A percentile compares a stretch with the other conserved stretches of the same genome.
These are phyloP conservation scores for Aspergillus sclerotioniger DNA, from an alignment of 495 filamentous ascomycete species.

Conservation along the genomic window DNA sequence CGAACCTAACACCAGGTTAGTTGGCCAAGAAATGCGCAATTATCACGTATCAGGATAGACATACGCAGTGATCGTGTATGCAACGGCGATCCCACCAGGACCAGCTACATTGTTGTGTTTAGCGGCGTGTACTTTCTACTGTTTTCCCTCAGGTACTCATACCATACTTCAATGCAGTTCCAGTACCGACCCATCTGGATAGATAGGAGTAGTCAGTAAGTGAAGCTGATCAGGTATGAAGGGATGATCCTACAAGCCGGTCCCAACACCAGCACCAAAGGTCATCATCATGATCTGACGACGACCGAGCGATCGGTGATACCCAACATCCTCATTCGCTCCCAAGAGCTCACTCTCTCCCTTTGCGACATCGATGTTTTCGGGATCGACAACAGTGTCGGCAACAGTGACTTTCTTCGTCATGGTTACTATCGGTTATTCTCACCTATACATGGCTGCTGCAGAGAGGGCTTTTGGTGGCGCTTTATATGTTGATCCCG, in stretches of 20 bases:
- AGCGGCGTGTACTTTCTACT: not conserved
- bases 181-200: slow-evolving; percentile 25
- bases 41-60: not conserved
- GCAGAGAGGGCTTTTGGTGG: too few species aligned
- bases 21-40: not conserved
- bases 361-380: not conserved
- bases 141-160: not conserved
- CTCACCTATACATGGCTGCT: not conserved
- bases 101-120: slow-evolving; percentile 19
- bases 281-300: slow-evolving; percentile 37
- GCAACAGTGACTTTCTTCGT: not conserved
- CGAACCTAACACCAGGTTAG: slow-evolving; percentile 15
- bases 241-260: slow-evolving; percentile 14
- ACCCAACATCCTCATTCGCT: slow-evolving; percentile 20
- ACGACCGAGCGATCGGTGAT: slow-evolving; percentile 28
- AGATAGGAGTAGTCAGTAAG: not conserved
- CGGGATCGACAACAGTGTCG: not conserved
- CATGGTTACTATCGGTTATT: not conserved
- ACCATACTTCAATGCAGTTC: slow-evolving; percentile 29
- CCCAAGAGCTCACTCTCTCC: slow-evolving; percentile 4
- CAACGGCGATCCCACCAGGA: slow-evolving; percentile 25
- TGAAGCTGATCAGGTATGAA: not conserved
- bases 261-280: slow-evolving; percentile 32
- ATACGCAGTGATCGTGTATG: slow-evolving; percentile 30
- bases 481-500: not conserved